phyloP scores from a whole-genome alignment of 192 early-diverging fungal species.

The Podila clonocystis region DNA sequence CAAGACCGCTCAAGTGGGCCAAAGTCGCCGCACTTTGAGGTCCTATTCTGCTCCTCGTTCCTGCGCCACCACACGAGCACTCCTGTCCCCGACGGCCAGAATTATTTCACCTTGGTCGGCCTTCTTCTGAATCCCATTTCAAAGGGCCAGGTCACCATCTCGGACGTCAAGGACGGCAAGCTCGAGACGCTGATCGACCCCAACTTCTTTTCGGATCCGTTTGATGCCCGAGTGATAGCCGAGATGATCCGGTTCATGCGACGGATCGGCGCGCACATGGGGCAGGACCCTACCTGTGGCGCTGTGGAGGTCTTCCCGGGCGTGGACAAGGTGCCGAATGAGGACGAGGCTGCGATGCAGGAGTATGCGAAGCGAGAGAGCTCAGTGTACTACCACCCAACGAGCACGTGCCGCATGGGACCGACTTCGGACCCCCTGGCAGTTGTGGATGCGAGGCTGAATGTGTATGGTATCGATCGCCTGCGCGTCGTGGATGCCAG shows the following conservation, averaged over 20 bases:
- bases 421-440: slow-evolving; percentile 33
- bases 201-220: slow-evolving; percentile 35
- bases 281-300: slow-evolving; percentile 18
- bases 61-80: slow-evolving; percentile 2
- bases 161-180: slow-evolving; percentile 24
- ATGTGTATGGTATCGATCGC: slow-evolving; percentile 40
- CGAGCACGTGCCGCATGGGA: slow-evolving; percentile 39
- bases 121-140: slow-evolving; percentile 40
- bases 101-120: slow-evolving; percentile 24
- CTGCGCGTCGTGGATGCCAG: slow-evolving; percentile 48
- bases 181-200: slow-evolving; percentile 37
- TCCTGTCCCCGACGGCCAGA: slow-evolving; percentile 5
- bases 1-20: slow-evolving; percentile 38
- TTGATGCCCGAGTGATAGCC: slow-evolving; percentile 32
- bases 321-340: slow-evolving; percentile 13
- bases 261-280: slow-evolving; percentile 14
- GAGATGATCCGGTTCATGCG: slow-evolving; percentile 28
- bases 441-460: slow-evolving; percentile 33
- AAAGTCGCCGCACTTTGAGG: slow-evolving; percentile 28
- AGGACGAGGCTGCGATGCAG: slow-evolving; percentile 30
- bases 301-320: slow-evolving; percentile 28
- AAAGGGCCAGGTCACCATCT: slow-evolving; percentile 26
- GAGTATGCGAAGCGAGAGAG: slow-evolving; percentile 20
- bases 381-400: slow-evolving; percentile 35
- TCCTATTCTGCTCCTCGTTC: slow-evolving; percentile 20